Evolutionary conservation across 257 asterid genomes (phyloP).

Genomic region (Avicennia marina): DNA sequence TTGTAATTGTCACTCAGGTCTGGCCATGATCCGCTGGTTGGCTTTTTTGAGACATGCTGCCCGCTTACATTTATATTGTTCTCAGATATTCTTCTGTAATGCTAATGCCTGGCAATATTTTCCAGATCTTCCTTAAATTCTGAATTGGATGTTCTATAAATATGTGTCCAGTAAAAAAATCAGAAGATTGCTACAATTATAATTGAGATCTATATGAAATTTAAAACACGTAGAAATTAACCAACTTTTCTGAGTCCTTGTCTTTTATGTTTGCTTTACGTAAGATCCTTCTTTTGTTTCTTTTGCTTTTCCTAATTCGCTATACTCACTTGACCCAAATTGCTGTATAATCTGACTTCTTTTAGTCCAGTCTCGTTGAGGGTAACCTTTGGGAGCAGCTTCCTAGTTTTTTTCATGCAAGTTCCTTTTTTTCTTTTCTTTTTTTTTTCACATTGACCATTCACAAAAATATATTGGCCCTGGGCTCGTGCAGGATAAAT

Average conservation of each 20-base stretch:
- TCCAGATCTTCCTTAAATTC: too few relatives aligned
- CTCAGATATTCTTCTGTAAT: neutral
- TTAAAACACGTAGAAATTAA: neutral
- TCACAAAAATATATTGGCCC: neutral
- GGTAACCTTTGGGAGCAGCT: neutral
- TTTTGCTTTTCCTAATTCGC: neutral
- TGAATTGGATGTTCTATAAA: too few relatives aligned
- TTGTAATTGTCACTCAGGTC: conserved; percentile 5
- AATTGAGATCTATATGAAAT: neutral
- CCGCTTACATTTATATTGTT: neutral
- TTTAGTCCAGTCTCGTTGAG: neutral
- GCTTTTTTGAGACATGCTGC: neutral
- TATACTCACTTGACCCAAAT: neutral
- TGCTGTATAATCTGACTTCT: neutral
- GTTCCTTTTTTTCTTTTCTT: too few relatives aligned
- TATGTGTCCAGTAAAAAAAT: too few relatives aligned
- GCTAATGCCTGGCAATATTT: too few relatives aligned
- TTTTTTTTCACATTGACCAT: conserved; percentile 3
- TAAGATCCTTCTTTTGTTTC: neutral
- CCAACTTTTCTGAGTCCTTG: neutral
- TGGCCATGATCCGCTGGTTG: neutral
- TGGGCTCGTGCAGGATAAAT: neutral
- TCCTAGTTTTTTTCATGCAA: neutral
- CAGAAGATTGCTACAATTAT: too few relatives aligned
- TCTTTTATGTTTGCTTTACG: neutral